Conservation (phyloP, 2,329 filamentous ascomycete species). For the Clonostachys sp. region DNA sequence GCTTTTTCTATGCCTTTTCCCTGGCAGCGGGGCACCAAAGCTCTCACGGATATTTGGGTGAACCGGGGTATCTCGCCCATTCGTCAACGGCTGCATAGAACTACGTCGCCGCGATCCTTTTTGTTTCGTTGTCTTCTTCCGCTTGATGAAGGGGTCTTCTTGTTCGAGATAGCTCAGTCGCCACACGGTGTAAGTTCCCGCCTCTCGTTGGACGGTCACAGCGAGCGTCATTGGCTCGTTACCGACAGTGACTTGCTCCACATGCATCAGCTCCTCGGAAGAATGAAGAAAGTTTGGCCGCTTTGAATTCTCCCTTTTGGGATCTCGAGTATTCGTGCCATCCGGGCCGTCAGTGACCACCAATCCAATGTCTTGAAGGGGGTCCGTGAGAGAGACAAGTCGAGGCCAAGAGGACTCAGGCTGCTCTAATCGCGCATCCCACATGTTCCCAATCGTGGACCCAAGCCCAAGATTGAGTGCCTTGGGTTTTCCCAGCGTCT, state of each 20-base stretch:
- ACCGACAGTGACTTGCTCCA: conserved; percentile 62
- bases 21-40: conserved; percentile 56
- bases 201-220: conserved; percentile 75
- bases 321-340: conserved; percentile 16
- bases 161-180: conserved; percentile 71
- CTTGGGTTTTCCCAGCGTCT: conserved; percentile 51
- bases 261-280: conserved; percentile 78
- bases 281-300: conserved; percentile 60
- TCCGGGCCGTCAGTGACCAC: conserved; percentile 59
- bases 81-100: conserved; percentile 62
- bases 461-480: conserved; percentile 46
- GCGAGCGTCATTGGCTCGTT: conserved; percentile 61
- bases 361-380: conserved; percentile 78
- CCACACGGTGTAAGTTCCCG: conserved; percentile 80
- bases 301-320: conserved; percentile 25
- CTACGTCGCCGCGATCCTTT: conserved; percentile 50
- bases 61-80: conserved; percentile 73
- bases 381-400: conserved; percentile 80
- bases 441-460: conserved; percentile 52
- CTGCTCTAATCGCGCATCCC: conserved; percentile 47
- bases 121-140: conserved; percentile 38
- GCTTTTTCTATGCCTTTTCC: conserved; percentile 48
- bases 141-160: conserved; percentile 48
- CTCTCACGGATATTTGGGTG: conserved; percentile 71
- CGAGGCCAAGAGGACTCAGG: conserved; percentile 63